Conservation (phyloP, 306 rosid species). For the Cajanus cajan region DNA sequence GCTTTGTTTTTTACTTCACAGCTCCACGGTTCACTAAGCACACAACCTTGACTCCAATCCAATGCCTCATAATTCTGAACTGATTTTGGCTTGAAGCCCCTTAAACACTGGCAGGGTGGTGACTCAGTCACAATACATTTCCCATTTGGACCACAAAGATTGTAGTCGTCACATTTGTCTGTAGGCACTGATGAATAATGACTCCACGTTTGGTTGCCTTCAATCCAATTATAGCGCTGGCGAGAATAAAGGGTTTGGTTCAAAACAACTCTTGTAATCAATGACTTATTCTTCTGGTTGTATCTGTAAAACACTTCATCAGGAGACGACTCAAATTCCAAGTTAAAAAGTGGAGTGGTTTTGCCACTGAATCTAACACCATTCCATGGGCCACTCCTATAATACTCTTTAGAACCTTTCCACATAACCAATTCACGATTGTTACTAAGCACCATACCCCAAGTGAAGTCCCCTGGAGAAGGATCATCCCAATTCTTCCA, state of each 20-base stretch:
- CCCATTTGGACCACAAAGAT: conserved; percentile 38
- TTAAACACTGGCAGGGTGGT: conserved; percentile 34
- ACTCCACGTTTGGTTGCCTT: conserved; percentile 26
- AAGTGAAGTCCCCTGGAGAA: conserved; percentile 39
- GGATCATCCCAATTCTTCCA: conserved; percentile 52
- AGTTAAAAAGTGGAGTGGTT: background rate
- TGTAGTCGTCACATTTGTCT: conserved; percentile 29
- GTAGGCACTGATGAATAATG: background rate
- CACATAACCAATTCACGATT: conserved; percentile 13
- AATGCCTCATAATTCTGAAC: background rate
- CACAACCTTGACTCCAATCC: conserved; percentile 33
- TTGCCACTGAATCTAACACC: conserved; percentile 20
- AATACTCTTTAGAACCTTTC: conserved; percentile 15
- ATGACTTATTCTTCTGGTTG: background rate
- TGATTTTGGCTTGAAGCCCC: conserved; percentile 34
- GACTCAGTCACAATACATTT: background rate
- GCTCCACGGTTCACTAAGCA: conserved; percentile 8
- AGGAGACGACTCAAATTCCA: background rate
- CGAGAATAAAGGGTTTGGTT: conserved; percentile 28
- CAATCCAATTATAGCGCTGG: background rate
- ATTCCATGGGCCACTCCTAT: conserved; percentile 33
- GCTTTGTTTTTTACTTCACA: conserved; percentile 26
- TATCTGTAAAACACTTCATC: conserved; percentile 24
- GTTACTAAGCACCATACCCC: background rate
- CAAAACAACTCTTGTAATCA: conserved; percentile 26